A percentile compares a stretch with the other conserved stretches of the same genome.
phyloP scores from a whole-genome alignment of 2,329 filamentous ascomycete genomes.

The Cladophialophora psammophila region DNA sequence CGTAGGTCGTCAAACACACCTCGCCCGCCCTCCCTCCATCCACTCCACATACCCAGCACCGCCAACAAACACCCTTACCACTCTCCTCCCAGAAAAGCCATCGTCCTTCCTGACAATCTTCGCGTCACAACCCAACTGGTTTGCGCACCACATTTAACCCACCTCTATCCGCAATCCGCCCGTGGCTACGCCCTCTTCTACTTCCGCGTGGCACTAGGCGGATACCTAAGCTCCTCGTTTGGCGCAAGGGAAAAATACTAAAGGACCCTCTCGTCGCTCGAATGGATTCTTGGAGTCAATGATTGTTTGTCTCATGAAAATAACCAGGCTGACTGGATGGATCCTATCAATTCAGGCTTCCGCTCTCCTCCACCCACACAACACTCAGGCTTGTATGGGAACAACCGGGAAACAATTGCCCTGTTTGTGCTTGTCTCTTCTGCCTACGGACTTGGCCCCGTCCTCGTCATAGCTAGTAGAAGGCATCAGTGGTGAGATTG shows the following conservation, averaged over 20 bases:
- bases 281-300: not conserved
- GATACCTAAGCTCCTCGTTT: slow-evolving; percentile 4
- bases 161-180: slow-evolving; percentile 2
- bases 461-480: not conserved
- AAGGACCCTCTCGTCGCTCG: not conserved
- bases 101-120: too few species aligned
- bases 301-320: not conserved
- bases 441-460: not conserved
- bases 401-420: slow-evolving; percentile 1
- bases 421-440: not conserved
- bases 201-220: slow-evolving; percentile 6
- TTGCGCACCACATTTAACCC: not conserved
- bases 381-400: not conserved
- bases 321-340: slow-evolving; percentile 4
- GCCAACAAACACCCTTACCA: too few species aligned
- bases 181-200: not conserved
- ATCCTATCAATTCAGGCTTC: not conserved
- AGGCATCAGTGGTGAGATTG: slow-evolving; percentile 1
- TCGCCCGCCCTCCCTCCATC: not conserved
- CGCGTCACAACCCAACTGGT: not conserved
- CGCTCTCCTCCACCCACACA: not conserved
- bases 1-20: not conserved
- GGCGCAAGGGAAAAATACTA: not conserved
- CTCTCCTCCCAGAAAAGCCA: too few species aligned
- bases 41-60: not conserved